Conservation (phyloP, 148 eudicot genomes). For the Heliamphora exappendiculata region DNA sequence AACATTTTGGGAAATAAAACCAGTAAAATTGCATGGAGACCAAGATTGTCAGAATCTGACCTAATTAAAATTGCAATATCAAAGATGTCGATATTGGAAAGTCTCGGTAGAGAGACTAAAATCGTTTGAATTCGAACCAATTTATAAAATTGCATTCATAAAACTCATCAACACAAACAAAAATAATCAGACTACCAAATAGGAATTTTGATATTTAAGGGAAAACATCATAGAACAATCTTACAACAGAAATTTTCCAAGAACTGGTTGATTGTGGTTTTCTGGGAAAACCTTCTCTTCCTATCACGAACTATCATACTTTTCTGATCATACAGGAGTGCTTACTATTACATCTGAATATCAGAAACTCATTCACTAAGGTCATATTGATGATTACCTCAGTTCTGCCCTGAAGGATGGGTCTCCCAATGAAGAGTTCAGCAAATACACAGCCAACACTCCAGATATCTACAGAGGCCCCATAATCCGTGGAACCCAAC, state of each 20-base stretch:
- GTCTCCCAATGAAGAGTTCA: slow-evolving; percentile 31
- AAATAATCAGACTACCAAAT: neutral
- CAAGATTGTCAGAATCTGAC: too few species aligned
- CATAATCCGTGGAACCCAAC: slow-evolving; percentile 36
- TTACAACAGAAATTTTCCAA: neutral
- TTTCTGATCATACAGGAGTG: neutral
- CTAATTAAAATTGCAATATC: too few species aligned
- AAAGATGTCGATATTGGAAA: neutral
- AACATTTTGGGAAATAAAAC: neutral
- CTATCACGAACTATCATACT: neutral
- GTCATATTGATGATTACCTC: slow-evolving; percentile 22
- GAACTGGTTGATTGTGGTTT: neutral
- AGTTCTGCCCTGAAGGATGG: slow-evolving; percentile 36
- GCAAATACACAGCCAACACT: slow-evolving; percentile 41
- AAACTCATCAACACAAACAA: too few species aligned
- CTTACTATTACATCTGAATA: neutral
- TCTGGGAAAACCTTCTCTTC: neutral
- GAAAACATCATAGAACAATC: neutral
- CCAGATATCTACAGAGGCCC: slow-evolving; percentile 33
- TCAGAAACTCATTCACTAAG: neutral
- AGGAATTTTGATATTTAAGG: neutral
- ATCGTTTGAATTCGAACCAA: slow-evolving; percentile 4
- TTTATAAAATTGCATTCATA: neutral
- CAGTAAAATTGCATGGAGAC: too few species aligned
- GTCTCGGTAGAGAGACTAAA: neutral